Base-by-base conservation (phyloP, 345 rosid species). In the Diplotaxis tenuifolia region DNA sequence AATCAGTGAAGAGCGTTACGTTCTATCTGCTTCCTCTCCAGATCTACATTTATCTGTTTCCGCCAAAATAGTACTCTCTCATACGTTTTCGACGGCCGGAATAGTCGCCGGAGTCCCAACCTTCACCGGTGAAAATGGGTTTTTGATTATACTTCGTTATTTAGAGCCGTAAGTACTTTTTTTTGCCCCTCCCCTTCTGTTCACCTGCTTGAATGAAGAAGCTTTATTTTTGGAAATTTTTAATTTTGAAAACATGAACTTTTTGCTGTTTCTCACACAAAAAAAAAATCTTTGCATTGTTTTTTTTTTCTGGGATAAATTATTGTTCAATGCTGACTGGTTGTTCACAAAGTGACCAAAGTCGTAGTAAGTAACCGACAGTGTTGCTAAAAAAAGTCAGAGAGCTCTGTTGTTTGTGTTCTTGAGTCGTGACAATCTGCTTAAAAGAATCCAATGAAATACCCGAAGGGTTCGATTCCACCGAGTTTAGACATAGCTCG, bases 351-450 rank as follows among this genome's bases (percentile, higher is more conserved):
- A 64, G 53, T 42, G 27, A 52, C 53, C 22, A 75, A 62, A 29
- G 62, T 34, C 15, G 34, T 42, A 42, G 50, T 42, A 71, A 65
- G 75, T 45, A 76, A 63, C 80, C 72, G 75, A 76, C 75, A 76
- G 57, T 50, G 62, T 57, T 56, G 75, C 62, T 57, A 31, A 47
- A 56, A 64, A 32, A 65, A 47, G 71, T 31, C 71, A 70, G 47
- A 64, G n/a, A 70, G 49, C 45, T 71, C 1, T 6, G 9, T 57
- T 49, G 62, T 65, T 22, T 71, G 31, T 70, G 64, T 62, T 40
- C 9, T 68, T 75, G 36, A 45, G 32, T 62, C 25, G 9, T 38
- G 64, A 52, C 62, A 38, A 68, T 61, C 57, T 60, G 50, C 32
- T n/a, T 18, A 59, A 47, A 21, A 52, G 42, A 23, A 31, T 11